These are phyloP conservation scores for Ottelia alismoides DNA, from an alignment of 106 monocot species.

Conservation along the genomic window DNA sequence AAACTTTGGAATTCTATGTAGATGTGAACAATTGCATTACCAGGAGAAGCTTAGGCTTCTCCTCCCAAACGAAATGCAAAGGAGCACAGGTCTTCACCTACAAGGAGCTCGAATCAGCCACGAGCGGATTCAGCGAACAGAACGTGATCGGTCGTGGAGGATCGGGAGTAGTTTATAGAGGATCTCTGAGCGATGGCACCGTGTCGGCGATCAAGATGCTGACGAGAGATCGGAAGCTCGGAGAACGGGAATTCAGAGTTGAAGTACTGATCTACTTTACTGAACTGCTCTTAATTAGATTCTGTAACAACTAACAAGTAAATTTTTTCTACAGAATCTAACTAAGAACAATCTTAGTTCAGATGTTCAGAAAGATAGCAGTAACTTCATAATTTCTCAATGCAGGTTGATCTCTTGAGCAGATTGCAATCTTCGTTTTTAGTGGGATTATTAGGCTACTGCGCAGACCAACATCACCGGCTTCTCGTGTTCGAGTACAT, in stretches of 20 bases:
- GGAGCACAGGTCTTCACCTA: slow-evolving; percentile 83
- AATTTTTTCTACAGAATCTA: no score
- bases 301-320: no score
- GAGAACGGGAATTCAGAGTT: slow-evolving; percentile 79
- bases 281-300: no score
- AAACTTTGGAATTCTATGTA: not conserved
- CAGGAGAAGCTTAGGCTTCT: slow-evolving; percentile 22
- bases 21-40: slow-evolving; percentile 37
- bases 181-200: slow-evolving; percentile 42
- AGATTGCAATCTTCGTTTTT: slow-evolving; percentile 12
- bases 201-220: slow-evolving; percentile 67
- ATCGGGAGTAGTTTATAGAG: slow-evolving; percentile 54
- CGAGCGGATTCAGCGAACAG: slow-evolving; percentile 42
- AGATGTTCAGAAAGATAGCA: no score
- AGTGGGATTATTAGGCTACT: slow-evolving; percentile 20
- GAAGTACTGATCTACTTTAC: no score
- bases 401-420: slow-evolving; percentile 24
- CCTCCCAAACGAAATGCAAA: slow-evolving; percentile 15
- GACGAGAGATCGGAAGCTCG: slow-evolving; percentile 44
- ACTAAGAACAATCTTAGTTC: no score
- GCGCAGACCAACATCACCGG: slow-evolving; percentile 23
- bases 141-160: slow-evolving; percentile 72
- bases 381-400: no score
- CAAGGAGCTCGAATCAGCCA: slow-evolving; percentile 72
- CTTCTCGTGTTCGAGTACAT: slow-evolving; percentile 55